These are phyloP conservation scores for Breviolum minutum DNA, from an alignment of 73 alveolate genomes.

Conservation along the genomic window DNA sequence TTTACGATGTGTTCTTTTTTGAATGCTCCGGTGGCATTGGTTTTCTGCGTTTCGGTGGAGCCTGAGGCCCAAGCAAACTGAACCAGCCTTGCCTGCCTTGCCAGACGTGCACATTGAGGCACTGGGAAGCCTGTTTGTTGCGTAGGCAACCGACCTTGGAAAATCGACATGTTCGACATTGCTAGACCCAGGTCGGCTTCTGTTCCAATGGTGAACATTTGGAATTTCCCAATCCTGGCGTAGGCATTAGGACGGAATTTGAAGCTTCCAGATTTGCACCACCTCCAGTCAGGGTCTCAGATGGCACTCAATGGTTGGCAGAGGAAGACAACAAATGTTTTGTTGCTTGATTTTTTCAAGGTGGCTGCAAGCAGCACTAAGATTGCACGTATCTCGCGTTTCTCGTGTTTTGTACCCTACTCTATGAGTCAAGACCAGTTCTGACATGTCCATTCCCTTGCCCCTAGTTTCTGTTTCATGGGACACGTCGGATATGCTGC, in stretches of 20 bases:
- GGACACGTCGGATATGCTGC: too few relatives aligned
- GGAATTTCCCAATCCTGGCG: too few relatives aligned
- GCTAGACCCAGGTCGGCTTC: too few relatives aligned
- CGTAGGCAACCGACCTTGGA: background rate
- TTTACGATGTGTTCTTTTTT: background rate
- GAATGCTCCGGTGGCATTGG: background rate
- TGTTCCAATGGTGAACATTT: too few relatives aligned
- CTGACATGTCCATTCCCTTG: too few relatives aligned
- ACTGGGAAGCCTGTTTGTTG: background rate
- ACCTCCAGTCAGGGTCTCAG: conserved; percentile 3
- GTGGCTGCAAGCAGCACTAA: background rate
- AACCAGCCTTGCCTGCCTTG: background rate
- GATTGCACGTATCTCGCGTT: too few relatives aligned
- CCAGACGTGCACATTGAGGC: conserved; percentile 23
- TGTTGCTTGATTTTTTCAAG: background rate
- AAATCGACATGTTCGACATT: too few relatives aligned
- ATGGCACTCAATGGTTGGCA: background rate
- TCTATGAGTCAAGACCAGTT: too few relatives aligned
- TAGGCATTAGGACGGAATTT: background rate
- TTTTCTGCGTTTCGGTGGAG: background rate
- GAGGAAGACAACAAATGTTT: background rate
- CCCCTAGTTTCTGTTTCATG: too few relatives aligned
- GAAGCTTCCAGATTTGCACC: background rate
- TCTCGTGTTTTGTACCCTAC: too few relatives aligned
- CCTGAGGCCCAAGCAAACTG: conserved; percentile 37